These are phyloP conservation scores for Dothideomycetidae sp. DNA, from an alignment of 2,329 filamentous ascomycete species.

Conservation along the genomic window DNA sequence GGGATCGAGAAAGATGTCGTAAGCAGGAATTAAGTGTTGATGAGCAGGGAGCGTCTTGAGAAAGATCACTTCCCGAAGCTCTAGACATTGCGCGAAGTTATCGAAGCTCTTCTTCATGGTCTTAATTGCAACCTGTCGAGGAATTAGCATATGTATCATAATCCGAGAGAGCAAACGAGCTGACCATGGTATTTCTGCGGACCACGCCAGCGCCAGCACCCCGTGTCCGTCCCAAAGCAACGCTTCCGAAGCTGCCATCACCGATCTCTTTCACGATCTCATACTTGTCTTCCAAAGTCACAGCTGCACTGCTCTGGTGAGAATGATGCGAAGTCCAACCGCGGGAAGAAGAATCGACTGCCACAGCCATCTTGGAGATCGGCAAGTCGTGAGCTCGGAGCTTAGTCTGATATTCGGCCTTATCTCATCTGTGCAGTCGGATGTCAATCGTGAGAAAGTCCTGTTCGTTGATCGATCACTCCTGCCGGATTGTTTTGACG, in stretches of 20 bases:
- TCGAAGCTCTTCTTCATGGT: conserved; percentile 99
- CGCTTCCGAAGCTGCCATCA: conserved; percentile 96
- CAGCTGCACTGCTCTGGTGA: conserved; percentile 29
- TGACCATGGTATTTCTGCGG: conserved; percentile 81
- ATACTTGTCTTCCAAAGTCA: conserved; percentile 76
- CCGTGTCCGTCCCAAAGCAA: conserved; percentile 79
- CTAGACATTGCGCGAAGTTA: conserved; percentile 75
- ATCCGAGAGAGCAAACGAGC: conserved; percentile 28
- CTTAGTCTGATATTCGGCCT: conserved; percentile 7
- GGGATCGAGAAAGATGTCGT: conserved; percentile 96
- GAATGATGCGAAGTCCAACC: conserved; percentile 31
- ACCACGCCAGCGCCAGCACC: conserved; percentile 80
- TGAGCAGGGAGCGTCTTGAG: conserved; percentile 77
- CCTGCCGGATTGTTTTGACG: not conserved
- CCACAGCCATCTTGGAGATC: conserved; percentile 53
- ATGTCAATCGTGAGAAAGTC: conserved; percentile 1
- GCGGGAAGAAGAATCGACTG: conserved; percentile 53
- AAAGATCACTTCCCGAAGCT: conserved; percentile 94
- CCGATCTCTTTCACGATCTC: conserved; percentile 97
- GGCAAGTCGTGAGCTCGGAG: conserved; percentile 13
- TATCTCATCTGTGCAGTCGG: conserved; percentile 3
- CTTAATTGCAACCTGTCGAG: conserved; percentile 79
- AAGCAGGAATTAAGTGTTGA: conserved; percentile 83
- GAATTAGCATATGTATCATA: not conserved
- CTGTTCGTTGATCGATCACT: not conserved